These are phyloP conservation scores for Tolypocladium ophioglossoides DNA, from an alignment of 2,329 filamentous ascomycete species.

Conservation along the genomic window DNA sequence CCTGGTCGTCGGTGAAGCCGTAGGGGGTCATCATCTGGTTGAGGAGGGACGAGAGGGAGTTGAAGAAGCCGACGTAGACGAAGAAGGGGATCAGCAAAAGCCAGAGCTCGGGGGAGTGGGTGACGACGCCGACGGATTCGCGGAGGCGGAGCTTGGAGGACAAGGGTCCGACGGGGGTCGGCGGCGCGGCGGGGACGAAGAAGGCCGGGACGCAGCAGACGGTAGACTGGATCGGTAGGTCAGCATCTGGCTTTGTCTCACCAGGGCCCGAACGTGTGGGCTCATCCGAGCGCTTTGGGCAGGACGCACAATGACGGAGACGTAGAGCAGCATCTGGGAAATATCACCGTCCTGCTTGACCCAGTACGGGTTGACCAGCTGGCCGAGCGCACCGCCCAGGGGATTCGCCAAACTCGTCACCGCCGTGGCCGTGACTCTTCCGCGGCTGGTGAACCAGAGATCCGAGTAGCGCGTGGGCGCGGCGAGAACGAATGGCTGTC, in stretches of 20 bases:
- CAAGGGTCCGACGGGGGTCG: constrained; percentile 65
- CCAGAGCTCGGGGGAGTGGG: constrained; percentile 60
- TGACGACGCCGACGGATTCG: constrained; percentile 42
- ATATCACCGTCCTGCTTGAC: constrained; percentile 53
- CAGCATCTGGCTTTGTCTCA: neutral
- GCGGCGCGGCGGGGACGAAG: constrained; percentile 67
- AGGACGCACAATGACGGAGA: constrained; percentile 64
- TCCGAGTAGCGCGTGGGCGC: constrained; percentile 88
- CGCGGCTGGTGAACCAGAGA: constrained; percentile 81
- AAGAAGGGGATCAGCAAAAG: constrained; percentile 72
- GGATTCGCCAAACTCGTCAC: constrained; percentile 80
- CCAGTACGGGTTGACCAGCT: constrained; percentile 76
- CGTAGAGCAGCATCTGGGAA: constrained; percentile 73
- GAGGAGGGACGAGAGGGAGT: constrained; percentile 75
- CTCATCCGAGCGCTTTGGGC: neutral
- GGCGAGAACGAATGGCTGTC: constrained; percentile 84
- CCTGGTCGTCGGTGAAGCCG: constrained; percentile 70
- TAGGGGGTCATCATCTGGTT: constrained; percentile 87
- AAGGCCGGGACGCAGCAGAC: constrained; percentile 60
- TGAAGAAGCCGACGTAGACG: constrained; percentile 87
- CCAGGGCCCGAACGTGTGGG: too few species aligned
- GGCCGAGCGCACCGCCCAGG: constrained; percentile 77
- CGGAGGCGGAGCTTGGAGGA: constrained; percentile 44
- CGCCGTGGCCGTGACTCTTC: constrained; percentile 80
- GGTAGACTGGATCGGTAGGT: constrained; percentile 20